Percentiles rank a stretch among this genome's conserved stretches.
Conservation (phyloP, 441 rosid species). For the Erodium moschatum region DNA sequence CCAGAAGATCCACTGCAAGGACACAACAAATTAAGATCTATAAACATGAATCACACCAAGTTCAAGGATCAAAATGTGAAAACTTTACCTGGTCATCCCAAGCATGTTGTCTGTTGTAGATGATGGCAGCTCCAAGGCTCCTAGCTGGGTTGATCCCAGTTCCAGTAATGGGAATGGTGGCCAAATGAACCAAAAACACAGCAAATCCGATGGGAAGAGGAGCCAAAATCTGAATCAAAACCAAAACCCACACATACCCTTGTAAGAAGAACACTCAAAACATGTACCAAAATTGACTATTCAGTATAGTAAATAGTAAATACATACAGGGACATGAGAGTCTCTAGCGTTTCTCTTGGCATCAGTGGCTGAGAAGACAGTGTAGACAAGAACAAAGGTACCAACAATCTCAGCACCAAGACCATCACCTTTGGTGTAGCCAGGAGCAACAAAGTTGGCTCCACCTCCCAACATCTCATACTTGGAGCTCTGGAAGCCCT, state of each 20-base stretch:
- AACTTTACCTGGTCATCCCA: constrained; percentile 19
- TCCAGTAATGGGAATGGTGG: constrained; percentile 12
- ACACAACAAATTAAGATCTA: too few relatives aligned
- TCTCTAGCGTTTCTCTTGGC: constrained; percentile 23
- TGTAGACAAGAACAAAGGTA: constrained; percentile 18
- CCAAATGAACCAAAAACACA: constrained; percentile 10
- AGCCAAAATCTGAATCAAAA: constrained; percentile 1
- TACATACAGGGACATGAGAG: constrained; percentile 22
- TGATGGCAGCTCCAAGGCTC: constrained; percentile 25
- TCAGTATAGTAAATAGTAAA: too few relatives aligned
- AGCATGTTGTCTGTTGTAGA: constrained; percentile 17
- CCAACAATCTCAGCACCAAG: constrained; percentile 19
- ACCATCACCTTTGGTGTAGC: constrained; percentile 21
- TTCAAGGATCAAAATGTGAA: too few relatives aligned
- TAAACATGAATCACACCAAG: too few relatives aligned
- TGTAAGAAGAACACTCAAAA: neutral
- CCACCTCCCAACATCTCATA: constrained; percentile 15
- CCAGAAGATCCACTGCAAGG: constrained; percentile 37
- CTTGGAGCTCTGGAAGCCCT: constrained; percentile 16
- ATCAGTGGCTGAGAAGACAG: constrained; percentile 25
- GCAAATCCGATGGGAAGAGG: constrained; percentile 35
- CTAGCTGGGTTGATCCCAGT: constrained; percentile 47
- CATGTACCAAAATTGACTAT: too few relatives aligned
- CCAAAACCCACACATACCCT: neutral
- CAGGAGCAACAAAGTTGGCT: constrained; percentile 11